Evolutionary conservation across 2,329 filamentous ascomycete species (phyloP).

Genomic region (Fonsecaea nubica): DNA sequence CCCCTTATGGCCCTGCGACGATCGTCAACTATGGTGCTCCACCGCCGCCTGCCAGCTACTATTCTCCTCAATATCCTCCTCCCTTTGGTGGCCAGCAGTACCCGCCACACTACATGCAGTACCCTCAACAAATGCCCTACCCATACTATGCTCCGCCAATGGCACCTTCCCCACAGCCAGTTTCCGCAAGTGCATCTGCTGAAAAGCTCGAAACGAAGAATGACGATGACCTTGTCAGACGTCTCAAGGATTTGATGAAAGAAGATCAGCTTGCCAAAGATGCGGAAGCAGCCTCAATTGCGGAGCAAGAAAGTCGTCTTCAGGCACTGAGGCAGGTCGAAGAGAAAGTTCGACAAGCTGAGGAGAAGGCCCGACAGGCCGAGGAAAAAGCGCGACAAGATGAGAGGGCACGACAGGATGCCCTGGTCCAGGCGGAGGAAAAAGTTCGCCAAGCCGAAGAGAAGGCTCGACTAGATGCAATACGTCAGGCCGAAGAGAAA

Average conservation of each 20-base stretch:
- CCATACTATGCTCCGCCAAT: constrained; percentile 41
- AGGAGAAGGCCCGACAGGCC: constrained; percentile 39
- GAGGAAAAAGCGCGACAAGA: constrained; percentile 45
- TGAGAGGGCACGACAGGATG: constrained; percentile 43
- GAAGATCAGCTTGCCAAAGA: constrained; percentile 34
- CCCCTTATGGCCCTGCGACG: constrained; percentile 47
- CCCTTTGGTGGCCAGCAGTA: constrained; percentile 39
- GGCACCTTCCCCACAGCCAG: constrained; percentile 50
- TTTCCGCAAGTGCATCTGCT: constrained; percentile 37
- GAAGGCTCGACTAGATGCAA: constrained; percentile 52
- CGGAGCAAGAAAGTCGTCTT: constrained; percentile 43
- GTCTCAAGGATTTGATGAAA: constrained; percentile 64
- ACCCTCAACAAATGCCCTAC: constrained; percentile 46
- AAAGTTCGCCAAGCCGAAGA: constrained; percentile 46
- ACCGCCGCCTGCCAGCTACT: constrained; percentile 42
- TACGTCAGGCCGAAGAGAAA: constrained; percentile 44
- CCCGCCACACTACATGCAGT: constrained; percentile 46
- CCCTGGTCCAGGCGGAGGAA: constrained; percentile 25
- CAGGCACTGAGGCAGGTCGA: constrained; percentile 39
- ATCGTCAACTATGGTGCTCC: constrained; percentile 47
- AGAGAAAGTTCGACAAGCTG: constrained; percentile 32
- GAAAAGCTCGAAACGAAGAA: constrained; percentile 53
- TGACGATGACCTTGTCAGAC: constrained; percentile 62
- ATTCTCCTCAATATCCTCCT: constrained; percentile 45
- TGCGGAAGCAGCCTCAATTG: constrained; percentile 42